Evolutionary conservation across 2,329 filamentous ascomycete species (phyloP).

Genomic region (Chalara sp.): DNA sequence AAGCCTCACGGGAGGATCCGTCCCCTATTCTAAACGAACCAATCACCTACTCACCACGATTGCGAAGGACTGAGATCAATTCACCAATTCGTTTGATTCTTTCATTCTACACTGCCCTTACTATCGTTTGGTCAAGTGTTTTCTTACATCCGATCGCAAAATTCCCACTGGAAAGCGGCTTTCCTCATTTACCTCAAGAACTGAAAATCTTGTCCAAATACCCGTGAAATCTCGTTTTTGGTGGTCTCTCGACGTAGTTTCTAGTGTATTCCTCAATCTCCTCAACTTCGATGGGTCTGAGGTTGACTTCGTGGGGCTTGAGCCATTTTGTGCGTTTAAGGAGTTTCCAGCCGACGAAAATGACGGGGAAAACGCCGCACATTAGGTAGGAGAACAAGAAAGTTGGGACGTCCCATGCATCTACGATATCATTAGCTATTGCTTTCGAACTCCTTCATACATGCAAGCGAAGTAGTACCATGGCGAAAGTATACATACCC

Average conservation of each 20-base stretch:
- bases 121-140: too few species aligned
- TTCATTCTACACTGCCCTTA: too few species aligned
- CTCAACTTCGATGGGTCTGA: slow-evolving; percentile 43
- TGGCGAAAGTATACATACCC: slow-evolving; percentile 9
- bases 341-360: slow-evolving; percentile 56
- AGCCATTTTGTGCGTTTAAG: slow-evolving; percentile 47
- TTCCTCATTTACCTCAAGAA: neutral
- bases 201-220: slow-evolving; percentile 19
- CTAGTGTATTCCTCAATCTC: slow-evolving; percentile 56
- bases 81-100: too few species aligned
- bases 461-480: too few species aligned
- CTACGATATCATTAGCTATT: neutral
- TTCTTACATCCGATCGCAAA: too few species aligned
- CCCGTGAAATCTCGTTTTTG: slow-evolving; percentile 17
- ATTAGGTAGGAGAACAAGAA: slow-evolving; percentile 56
- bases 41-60: too few species aligned
- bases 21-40: too few species aligned
- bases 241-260: slow-evolving; percentile 36
- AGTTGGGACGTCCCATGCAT: slow-evolving; percentile 49
- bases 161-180: too few species aligned
- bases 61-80: too few species aligned
- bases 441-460: too few species aligned
- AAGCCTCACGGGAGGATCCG: too few species aligned
- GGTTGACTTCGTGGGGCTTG: slow-evolving; percentile 45
- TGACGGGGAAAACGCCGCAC: slow-evolving; percentile 51